Conservation (phyloP, 331 rosid species). For the Dryas integrifolia region DNA sequence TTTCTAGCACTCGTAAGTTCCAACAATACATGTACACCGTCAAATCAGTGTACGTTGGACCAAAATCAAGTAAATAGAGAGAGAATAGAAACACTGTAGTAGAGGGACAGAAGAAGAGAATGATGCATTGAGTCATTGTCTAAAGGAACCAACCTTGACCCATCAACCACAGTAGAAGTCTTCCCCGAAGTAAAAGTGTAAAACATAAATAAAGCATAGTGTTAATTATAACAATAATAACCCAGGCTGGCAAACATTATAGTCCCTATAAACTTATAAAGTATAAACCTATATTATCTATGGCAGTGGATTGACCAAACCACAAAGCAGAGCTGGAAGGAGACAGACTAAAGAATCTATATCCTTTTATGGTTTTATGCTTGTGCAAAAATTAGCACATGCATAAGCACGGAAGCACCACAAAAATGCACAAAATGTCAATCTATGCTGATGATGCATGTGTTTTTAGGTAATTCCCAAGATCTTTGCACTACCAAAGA, state of each 20-base stretch:
- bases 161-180: background rate
- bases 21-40: no score
- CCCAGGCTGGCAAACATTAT: constrained; percentile 29
- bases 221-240: constrained; percentile 6
- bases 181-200: no score
- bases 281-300: no score
- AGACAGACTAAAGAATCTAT: no score
- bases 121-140: background rate
- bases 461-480: background rate
- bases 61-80: no score
- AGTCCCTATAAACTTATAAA: background rate
- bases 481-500: background rate
- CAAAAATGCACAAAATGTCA: background rate
- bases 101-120: background rate
- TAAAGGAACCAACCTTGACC: constrained; percentile 11
- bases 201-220: background rate
- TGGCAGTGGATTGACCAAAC: no score
- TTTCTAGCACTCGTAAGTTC: background rate
- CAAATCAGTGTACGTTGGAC: no score
- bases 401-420: background rate
- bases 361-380: no score
- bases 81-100: no score
- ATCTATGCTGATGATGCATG: no score
- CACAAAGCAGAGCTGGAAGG: no score
- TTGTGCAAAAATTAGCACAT: no score